Evolutionary conservation across 2,329 filamentous ascomycete species (phyloP).

Genomic region (Didymella pomorum): DNA sequence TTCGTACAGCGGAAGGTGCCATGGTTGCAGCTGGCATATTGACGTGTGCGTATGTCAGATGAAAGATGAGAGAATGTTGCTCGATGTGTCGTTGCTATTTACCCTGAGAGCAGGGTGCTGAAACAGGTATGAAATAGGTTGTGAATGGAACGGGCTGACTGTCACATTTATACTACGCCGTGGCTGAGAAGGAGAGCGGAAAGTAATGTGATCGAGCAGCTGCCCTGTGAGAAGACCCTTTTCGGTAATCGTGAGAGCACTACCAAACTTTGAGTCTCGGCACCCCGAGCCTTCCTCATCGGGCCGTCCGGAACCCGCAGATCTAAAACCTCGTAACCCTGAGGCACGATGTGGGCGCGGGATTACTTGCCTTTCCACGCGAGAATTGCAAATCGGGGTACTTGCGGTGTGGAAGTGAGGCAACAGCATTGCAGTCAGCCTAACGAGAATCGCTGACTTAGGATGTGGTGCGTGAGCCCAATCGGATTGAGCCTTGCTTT

Average conservation of each 20-base stretch:
- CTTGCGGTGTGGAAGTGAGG: slow-evolving; percentile 21
- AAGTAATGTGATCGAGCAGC: slow-evolving; percentile 14
- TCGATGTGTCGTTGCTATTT: background rate
- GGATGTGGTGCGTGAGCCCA: slow-evolving; percentile 3
- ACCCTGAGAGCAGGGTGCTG: background rate
- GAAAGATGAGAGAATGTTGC: background rate
- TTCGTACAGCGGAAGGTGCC: slow-evolving; percentile 16
- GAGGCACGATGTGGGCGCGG: slow-evolving; percentile 1
- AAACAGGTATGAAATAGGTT: background rate
- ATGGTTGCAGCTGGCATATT: slow-evolving; percentile 15
- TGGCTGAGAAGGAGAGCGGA: slow-evolving; percentile 2
- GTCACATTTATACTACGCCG: slow-evolving; percentile 13
- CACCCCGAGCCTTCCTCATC: slow-evolving; percentile 16
- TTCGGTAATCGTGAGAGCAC: slow-evolving; percentile 8
- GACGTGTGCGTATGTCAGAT: background rate
- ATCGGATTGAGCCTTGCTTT: slow-evolving; percentile 1
- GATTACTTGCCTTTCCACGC: background rate
- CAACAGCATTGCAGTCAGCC: slow-evolving; percentile 13
- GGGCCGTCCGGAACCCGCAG: slow-evolving; percentile 16
- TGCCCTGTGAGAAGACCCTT: slow-evolving; percentile 11
- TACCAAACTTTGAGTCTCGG: slow-evolving; percentile 17
- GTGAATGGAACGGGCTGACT: background rate
- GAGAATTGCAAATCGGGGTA: slow-evolving; percentile 6
- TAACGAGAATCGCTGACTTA: slow-evolving; percentile 10
- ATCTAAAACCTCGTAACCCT: slow-evolving; percentile 7